phyloP scores from a whole-genome alignment of 2,329 filamentous ascomycete genomes.

The Trichoderma atrobrunneum region DNA sequence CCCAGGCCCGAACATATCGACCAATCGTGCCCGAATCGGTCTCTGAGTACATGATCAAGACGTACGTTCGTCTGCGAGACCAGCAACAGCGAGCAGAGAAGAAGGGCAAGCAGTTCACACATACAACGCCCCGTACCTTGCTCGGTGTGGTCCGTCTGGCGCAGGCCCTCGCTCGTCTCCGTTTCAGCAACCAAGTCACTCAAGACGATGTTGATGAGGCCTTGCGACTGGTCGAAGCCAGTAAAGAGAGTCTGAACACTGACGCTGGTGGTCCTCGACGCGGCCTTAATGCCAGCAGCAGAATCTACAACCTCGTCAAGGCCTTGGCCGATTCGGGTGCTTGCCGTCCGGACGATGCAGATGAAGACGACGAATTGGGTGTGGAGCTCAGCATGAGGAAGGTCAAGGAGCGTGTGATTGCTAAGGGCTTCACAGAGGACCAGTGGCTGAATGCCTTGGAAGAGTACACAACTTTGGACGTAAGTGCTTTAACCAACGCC shows the following conservation, averaged over 20 bases:
- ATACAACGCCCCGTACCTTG: constrained; percentile 90
- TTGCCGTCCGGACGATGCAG: constrained; percentile 69
- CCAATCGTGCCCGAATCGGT: constrained; percentile 81
- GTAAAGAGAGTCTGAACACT: constrained; percentile 83
- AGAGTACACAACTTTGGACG: constrained; percentile 84
- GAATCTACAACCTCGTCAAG: constrained; percentile 94
- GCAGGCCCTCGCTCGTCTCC: constrained; percentile 86
- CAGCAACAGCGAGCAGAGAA: constrained; percentile 89
- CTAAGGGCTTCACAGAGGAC: constrained; percentile 94
- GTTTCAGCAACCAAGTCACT: constrained; percentile 80
- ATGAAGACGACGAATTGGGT: constrained; percentile 49
- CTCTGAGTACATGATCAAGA: constrained; percentile 94
- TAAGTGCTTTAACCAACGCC: constrained; percentile 54
- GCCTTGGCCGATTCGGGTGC: constrained; percentile 82
- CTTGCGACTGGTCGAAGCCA: constrained; percentile 83
- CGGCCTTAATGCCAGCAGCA: constrained; percentile 76
- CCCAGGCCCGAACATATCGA: constrained; percentile 84
- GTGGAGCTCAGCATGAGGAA: constrained; percentile 80
- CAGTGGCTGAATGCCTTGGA: constrained; percentile 84
- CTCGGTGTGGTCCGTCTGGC: constrained; percentile 89
- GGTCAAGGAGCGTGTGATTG: constrained; percentile 86
- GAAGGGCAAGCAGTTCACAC: constrained; percentile 86
- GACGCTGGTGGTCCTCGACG: constrained; percentile 60
- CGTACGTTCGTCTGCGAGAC: constrained; percentile 91
- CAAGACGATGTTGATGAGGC: constrained; percentile 96